Evolutionary conservation across 768 basidiomycete genomes (phyloP).

Genomic region (Collybiopsis confluens): DNA sequence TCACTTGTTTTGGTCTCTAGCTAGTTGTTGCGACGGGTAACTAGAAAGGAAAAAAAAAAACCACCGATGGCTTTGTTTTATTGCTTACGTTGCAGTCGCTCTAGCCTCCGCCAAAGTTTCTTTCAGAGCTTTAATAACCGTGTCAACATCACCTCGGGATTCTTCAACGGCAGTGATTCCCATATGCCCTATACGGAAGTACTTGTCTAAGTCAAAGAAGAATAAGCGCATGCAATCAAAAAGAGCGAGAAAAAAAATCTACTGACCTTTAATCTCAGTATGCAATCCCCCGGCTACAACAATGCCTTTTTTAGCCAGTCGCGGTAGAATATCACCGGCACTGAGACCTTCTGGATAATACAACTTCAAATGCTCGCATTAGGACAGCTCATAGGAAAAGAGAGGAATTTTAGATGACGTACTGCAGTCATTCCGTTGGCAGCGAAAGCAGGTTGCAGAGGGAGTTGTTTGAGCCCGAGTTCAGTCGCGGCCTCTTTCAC

Average conservation of each 20-base stretch:
- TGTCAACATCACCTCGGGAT: constrained; percentile 71
- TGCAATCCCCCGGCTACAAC: constrained; percentile 89
- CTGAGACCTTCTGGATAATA: constrained; percentile 83
- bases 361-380: constrained; percentile 34
- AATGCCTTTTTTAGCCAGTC: constrained; percentile 65
- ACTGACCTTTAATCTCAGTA: constrained; percentile 72
- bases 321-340: constrained; percentile 73
- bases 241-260: not conserved
- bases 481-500: constrained; percentile 63
- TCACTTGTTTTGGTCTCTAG: not conserved
- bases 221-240: not conserved
- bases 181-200: constrained; percentile 97
- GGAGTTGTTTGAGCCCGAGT: constrained; percentile 74
- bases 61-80: not conserved
- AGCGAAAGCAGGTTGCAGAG: constrained; percentile 53
- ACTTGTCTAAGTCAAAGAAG: constrained; percentile 55
- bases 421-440: constrained; percentile 94
- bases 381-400: not conserved
- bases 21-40: too few relatives aligned
- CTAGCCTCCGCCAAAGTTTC: constrained; percentile 37
- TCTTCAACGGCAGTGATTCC: constrained; percentile 75
- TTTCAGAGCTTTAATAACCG: constrained; percentile 60
- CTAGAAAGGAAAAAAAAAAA: constrained; percentile 3
- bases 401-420: constrained; percentile 15
- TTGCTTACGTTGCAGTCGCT: constrained; percentile 5